Evolutionary conservation across 2,329 filamentous ascomycete species (phyloP).

Genomic region (Neonectria coccinea): DNA sequence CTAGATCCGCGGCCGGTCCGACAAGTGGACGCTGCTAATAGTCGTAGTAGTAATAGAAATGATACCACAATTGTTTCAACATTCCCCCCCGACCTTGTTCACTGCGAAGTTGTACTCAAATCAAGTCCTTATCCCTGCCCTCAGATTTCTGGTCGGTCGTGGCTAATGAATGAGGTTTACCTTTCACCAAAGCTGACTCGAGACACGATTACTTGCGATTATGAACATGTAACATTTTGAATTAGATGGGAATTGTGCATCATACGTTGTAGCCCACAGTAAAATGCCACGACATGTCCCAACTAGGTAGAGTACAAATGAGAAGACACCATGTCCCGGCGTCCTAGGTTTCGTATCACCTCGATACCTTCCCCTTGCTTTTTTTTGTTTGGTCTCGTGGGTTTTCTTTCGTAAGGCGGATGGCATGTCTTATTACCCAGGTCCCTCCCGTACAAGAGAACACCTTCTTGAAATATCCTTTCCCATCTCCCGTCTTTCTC

Average conservation of each 20-base stretch:
- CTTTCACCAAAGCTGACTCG: neutral
- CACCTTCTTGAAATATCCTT: constrained; percentile 29
- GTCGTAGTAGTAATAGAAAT: constrained; percentile 47
- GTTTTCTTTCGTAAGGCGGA: constrained; percentile 14
- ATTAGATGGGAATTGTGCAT: constrained; percentile 39
- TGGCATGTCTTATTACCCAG: constrained; percentile 19
- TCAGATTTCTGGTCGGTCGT: neutral
- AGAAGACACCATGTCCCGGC: constrained; percentile 39
- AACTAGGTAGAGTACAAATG: constrained; percentile 40
- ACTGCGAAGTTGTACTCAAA: neutral
- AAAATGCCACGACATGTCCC: constrained; percentile 34
- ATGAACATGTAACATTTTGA: constrained; percentile 38
- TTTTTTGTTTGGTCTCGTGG: constrained; percentile 34
- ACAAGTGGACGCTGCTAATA: constrained; percentile 39
- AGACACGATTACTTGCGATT: neutral
- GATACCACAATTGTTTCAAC: constrained; percentile 34
- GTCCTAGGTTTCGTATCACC: constrained; percentile 30
- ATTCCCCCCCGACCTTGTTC: neutral
- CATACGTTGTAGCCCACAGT: constrained; percentile 17
- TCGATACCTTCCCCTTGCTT: constrained; percentile 11
- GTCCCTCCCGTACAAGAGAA: constrained; percentile 16
- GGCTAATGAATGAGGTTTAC: neutral
- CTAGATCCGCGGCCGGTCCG: constrained; percentile 39
- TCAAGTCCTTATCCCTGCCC: neutral
- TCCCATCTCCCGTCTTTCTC: constrained; percentile 29